Percentiles rank a stretch among this genome's conserved stretches.
These are phyloP conservation scores for Magnusiomyces fungicola DNA, from an alignment of 1,139 yeast genomes.

Conservation along the genomic window DNA sequence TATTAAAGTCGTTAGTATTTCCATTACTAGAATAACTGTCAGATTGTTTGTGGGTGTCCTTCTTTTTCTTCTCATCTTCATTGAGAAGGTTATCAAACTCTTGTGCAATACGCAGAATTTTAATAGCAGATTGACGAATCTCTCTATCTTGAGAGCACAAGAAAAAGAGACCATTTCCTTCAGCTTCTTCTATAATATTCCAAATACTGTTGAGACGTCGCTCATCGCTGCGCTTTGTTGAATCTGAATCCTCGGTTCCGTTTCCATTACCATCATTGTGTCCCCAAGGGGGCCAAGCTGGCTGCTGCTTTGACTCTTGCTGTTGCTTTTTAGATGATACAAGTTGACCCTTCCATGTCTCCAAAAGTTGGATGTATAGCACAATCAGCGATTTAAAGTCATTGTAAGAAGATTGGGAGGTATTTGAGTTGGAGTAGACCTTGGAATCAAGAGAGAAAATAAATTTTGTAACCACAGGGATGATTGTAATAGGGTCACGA, in stretches of 20 bases:
- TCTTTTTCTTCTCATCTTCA: constrained; percentile 38
- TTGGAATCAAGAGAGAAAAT: constrained; percentile 72
- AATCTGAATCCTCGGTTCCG: constrained; percentile 20
- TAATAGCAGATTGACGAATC: constrained; percentile 66
- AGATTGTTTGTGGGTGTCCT: constrained; percentile 21
- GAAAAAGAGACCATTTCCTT: constrained; percentile 90
- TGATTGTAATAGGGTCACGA: constrained; percentile 62
- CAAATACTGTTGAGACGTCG: constrained; percentile 71
- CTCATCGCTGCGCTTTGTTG: constrained; percentile 45
- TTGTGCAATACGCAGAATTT: constrained; percentile 66
- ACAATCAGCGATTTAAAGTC: constrained; percentile 56
- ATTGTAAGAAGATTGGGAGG: constrained; percentile 46
- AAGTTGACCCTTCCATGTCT: constrained; percentile 54
- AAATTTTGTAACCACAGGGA: constrained; percentile 68
- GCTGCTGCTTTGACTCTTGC: constrained; percentile 1
- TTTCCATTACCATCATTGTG: constrained; percentile 12
- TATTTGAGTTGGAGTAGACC: constrained; percentile 32
- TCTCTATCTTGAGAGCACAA: constrained; percentile 80
- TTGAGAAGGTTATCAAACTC: constrained; percentile 51
- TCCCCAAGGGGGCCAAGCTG: constrained; percentile 7
- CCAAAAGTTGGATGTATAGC: constrained; percentile 69
- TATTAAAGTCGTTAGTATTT: constrained; percentile 6
- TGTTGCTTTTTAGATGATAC: background rate
- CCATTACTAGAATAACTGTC: constrained; percentile 14
- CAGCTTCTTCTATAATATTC: constrained; percentile 85